Conservation (phyloP, 768 basidiomycete species). For the Lactarius indigo region DNA sequence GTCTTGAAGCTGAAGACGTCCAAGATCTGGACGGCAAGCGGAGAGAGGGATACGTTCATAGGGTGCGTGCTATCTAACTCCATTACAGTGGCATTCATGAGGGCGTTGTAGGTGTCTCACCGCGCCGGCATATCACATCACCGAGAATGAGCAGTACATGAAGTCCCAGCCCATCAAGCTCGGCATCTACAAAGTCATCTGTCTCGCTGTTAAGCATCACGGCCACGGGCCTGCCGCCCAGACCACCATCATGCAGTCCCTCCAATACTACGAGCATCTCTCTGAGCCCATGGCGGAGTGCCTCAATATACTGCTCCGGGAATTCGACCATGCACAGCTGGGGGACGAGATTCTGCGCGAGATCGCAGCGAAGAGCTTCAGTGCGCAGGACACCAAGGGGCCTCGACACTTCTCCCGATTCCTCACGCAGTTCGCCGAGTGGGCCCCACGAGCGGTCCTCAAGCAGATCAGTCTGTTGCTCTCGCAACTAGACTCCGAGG, state of each 20-base stretch:
- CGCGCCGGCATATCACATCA: constrained; percentile 81
- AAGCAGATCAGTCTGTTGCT: constrained; percentile 88
- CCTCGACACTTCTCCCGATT: constrained; percentile 84
- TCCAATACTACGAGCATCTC: constrained; percentile 94
- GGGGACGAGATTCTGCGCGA: constrained; percentile 91
- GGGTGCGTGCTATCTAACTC: constrained; percentile 47
- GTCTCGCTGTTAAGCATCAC: constrained; percentile 88
- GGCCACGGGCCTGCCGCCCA: constrained; percentile 80
- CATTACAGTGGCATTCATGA: constrained; percentile 9
- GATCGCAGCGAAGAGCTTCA: constrained; percentile 75
- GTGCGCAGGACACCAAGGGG: constrained; percentile 78
- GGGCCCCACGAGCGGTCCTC: constrained; percentile 72
- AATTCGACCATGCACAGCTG: constrained; percentile 86
- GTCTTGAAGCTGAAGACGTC: constrained; percentile 65
- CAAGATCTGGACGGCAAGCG: constrained; percentile 86
- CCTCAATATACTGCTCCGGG: constrained; percentile 69
- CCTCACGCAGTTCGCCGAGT: constrained; percentile 74
- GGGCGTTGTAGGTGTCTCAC: constrained; percentile 68
- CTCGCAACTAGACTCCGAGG: constrained; percentile 89
- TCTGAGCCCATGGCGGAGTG: constrained; percentile 94
- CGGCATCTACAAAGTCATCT: constrained; percentile 85
- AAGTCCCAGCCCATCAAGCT: constrained; percentile 67
- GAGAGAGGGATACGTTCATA: constrained; percentile 83
- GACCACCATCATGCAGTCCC: constrained; percentile 83
- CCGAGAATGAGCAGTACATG: constrained; percentile 86